Base-by-base conservation (phyloP, 345 rosid genomes). In the Boechera stricta region DNA sequence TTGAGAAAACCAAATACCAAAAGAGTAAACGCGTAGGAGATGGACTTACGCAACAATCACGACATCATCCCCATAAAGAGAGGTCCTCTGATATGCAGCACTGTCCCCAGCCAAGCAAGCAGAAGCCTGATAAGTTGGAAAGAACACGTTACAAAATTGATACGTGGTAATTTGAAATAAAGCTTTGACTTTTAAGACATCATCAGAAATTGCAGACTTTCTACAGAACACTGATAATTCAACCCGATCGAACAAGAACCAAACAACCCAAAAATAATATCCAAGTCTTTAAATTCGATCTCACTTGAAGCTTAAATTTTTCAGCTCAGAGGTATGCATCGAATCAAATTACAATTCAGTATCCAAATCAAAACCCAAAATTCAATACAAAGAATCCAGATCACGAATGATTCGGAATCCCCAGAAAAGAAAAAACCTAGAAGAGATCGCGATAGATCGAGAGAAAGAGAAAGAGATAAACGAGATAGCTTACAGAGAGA, bases 51-150 rank as follows among this genome's bases (percentile, higher is more conserved):
- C 96, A 2, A 93, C 99, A 58, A 93, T 87, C 38, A 93, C 99
- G 33, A 93, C 92, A 80, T 96, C 99, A 52, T 95, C 98, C 2
- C 96, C 99, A 74, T 81, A 91, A 3, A 71, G 82, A 61, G 91
- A 82, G 11, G 90, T 81, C 78, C 99, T 86, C 33, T 87, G 97
- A 78, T 95, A 91, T 0, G 94, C 94, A 42, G 99, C 89, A 73
- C 96, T 92, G 72, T 91, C 96, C n/a, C 98, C 99, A 44, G 98
- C 97, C 64, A 82, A 76, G 62, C 99, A 96, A 18, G 86, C 87
- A 63, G 97, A 91, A 67, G 97, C 91, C 99, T 93, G 81, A 10
- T 4, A 63, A 62, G 2, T 33, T 60, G 9, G 12, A 28, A 15
- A 52, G 13, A 62, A 29, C 29, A 1, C 29, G 38, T 67, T 47